phyloP scores from a whole-genome alignment of 768 basidiomycete genomes.

The Phaeotremella skinneri region DNA sequence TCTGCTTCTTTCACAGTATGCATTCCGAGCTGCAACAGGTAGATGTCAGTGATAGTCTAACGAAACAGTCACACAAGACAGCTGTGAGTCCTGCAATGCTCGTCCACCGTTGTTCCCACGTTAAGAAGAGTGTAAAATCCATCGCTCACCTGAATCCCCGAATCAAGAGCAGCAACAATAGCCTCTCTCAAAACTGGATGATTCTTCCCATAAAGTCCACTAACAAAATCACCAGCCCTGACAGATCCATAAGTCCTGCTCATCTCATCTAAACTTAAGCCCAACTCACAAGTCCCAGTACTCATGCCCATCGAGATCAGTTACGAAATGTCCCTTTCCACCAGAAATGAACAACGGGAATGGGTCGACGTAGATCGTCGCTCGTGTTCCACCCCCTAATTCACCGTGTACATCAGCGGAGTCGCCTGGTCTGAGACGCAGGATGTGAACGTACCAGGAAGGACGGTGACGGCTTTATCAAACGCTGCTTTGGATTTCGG shows the following conservation, averaged over 20 bases:
- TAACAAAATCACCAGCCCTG: constrained; percentile 18
- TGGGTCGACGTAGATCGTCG: constrained; percentile 22
- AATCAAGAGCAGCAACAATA: constrained; percentile 19
- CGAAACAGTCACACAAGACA: not conserved
- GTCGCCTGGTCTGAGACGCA: not conserved
- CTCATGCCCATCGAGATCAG: constrained; percentile 24
- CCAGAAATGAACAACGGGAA: constrained; percentile 21
- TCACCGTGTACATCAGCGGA: not conserved
- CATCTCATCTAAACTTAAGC: not conserved
- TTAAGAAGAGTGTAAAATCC: no score
- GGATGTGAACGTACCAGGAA: not conserved
- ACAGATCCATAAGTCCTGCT: not conserved
- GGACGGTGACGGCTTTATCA: not conserved
- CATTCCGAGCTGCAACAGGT: constrained; percentile 20
- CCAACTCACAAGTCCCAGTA: constrained; percentile 25
- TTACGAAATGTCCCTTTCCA: constrained; percentile 14
- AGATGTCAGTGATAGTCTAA: not conserved
- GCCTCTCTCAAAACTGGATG: constrained; percentile 20
- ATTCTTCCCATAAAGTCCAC: constrained; percentile 28
- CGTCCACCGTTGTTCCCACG: no score
- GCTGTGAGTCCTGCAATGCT: not conserved
- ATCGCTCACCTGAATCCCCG: constrained; percentile 22
- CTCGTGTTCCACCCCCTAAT: constrained; percentile 20
- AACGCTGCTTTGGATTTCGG: constrained; percentile 1
- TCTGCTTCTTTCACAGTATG: constrained; percentile 19